Conservation (phyloP, 495 filamentous ascomycete species). For the Hyphodiscus hymeniophilus region DNA sequence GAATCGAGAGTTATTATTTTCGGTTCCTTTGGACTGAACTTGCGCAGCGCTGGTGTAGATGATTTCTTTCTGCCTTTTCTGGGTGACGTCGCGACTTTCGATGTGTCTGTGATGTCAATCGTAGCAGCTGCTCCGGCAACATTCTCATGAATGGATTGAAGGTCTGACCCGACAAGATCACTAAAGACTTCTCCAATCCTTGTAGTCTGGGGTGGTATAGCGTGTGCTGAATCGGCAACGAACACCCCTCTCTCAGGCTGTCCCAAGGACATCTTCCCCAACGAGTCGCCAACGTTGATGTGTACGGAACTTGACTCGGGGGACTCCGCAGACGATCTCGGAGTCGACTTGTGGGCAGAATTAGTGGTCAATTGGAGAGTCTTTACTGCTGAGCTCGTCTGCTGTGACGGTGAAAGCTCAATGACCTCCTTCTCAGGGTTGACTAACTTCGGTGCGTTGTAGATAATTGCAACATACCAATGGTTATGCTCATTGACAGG, state of each 20-base stretch:
- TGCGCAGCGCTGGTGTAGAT: conserved; percentile 15
- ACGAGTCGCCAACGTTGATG: neutral
- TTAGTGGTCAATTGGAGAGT: neutral
- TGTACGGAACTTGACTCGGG: neutral
- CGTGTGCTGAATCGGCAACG: too few relatives aligned
- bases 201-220: too few relatives aligned
- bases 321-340: neutral
- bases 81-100: conserved; percentile 1
- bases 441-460: conserved; percentile 62
- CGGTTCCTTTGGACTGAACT: conserved; percentile 36
- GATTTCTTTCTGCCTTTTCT: conserved; percentile 16
- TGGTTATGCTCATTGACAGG: conserved; percentile 82
- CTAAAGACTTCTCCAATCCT: too few relatives aligned
- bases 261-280: neutral
- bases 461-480: conserved; percentile 96
- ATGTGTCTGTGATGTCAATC: neutral
- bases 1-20: conserved; percentile 89
- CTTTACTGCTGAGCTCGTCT: neutral
- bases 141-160: neutral
- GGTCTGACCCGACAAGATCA: neutral
- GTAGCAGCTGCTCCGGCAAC: neutral
- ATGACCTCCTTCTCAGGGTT: conserved; percentile 25
- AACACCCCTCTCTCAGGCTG: too few relatives aligned
- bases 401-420: neutral
- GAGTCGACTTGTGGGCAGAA: neutral